Conservation (phyloP, 176 grass and related monocot genomes). For the Thalia dealbata region DNA sequence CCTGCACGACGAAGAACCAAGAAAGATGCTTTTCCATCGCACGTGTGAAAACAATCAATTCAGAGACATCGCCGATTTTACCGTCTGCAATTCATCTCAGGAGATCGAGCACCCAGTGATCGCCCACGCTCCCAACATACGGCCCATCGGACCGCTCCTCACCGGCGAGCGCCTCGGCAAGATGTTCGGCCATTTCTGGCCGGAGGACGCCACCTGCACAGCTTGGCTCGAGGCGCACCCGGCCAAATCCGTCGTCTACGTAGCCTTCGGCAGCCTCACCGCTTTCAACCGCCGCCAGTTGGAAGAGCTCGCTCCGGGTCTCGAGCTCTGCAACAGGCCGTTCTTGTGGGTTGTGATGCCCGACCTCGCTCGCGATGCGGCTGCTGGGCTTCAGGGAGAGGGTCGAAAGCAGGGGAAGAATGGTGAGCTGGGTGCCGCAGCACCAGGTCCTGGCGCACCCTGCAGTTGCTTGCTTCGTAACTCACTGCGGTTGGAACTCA, state of each 20-base stretch:
- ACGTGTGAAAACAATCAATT: not conserved
- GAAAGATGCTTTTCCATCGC: not conserved
- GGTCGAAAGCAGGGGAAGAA: constrained; percentile 6
- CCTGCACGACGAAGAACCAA: not conserved
- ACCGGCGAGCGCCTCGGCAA: constrained; percentile 10
- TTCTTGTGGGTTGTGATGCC: too few relatives aligned
- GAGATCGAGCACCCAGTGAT: constrained; percentile 29
- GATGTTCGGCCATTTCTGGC: constrained; percentile 30
- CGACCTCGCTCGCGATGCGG: too few relatives aligned
- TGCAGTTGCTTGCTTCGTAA: constrained; percentile 13
- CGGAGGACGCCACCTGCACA: constrained; percentile 17
- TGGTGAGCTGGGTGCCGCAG: constrained; percentile 17
- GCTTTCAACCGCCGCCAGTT: constrained; percentile 26
- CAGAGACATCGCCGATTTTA: not conserved
- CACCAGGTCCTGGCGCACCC: constrained; percentile 15
- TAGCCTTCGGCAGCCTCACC: constrained; percentile 51
- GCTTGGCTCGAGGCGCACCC: constrained; percentile 40
- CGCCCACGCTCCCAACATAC: not conserved
- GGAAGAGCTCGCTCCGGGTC: constrained; percentile 47
- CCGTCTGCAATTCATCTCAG: constrained; percentile 38
- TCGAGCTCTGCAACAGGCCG: constrained; percentile 11
- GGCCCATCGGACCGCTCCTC: constrained; percentile 30
- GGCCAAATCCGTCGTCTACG: constrained; percentile 35
- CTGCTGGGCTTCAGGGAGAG: constrained; percentile 22
- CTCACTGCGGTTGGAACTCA: constrained; percentile 17